phyloP scores from a whole-genome alignment of 2,329 filamentous ascomycete genomes.

The Ceratocystiopsis minuta region DNA sequence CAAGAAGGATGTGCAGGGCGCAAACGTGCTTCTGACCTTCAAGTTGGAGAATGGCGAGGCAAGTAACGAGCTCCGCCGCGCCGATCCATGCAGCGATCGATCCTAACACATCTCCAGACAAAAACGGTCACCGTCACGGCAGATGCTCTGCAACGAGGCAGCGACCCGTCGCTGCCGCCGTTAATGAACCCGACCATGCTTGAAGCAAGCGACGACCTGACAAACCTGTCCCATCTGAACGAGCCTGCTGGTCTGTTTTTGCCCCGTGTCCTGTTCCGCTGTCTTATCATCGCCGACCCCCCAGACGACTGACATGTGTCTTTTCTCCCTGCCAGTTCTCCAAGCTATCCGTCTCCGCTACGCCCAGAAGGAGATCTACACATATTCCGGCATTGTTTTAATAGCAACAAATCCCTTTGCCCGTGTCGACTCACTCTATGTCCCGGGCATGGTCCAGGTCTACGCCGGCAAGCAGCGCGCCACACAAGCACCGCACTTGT shows the following conservation, averaged over 20 bases:
- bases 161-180: conserved; percentile 64
- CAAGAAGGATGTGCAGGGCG: conserved; percentile 65
- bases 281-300: no score
- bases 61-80: conserved; percentile 7
- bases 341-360: conserved; percentile 97
- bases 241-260: conserved; percentile 69
- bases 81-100: no score
- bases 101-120: conserved; percentile 30
- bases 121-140: conserved; percentile 64
- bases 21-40: conserved; percentile 79
- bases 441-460: conserved; percentile 98
- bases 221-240: conserved; percentile 92
- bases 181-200: conserved; percentile 97
- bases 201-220: conserved; percentile 94
- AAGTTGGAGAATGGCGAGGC: conserved; percentile 88
- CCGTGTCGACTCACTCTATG: conserved; percentile 91
- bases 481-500: conserved; percentile 92
- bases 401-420: conserved; percentile 98
- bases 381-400: conserved; percentile 94
- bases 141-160: conserved; percentile 58
- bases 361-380: conserved; percentile 97
- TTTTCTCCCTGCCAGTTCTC: conserved; percentile 41
- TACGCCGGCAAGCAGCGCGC: conserved; percentile 94
- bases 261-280: not conserved
- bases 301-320: conserved; percentile 8